Conservation (phyloP, 257 asterid genomes). For the Osmanthus fragrans region DNA sequence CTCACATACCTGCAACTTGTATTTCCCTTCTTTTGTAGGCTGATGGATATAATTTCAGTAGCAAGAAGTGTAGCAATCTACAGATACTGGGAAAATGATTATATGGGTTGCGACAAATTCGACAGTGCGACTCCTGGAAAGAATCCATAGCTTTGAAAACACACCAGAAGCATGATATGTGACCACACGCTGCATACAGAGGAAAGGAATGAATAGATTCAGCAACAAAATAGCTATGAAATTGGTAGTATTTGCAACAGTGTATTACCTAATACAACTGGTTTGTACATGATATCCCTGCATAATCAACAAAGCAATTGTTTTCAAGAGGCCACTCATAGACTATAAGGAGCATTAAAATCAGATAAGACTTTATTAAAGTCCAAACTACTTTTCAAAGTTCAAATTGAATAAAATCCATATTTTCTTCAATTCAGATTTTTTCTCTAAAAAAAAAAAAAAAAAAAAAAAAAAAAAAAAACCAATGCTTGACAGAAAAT, state of each 20-base stretch:
- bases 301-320: slow-evolving; percentile 17
- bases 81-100: slow-evolving; percentile 63
- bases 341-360: neutral
- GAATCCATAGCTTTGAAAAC: slow-evolving; percentile 46
- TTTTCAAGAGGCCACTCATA: neutral
- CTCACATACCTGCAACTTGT: slow-evolving; percentile 54
- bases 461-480: no score
- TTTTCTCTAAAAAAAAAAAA: neutral
- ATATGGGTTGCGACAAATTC: slow-evolving; percentile 57
- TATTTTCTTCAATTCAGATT: neutral
- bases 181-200: slow-evolving; percentile 62
- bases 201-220: neutral
- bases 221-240: neutral
- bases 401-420: neutral
- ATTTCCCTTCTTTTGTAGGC: slow-evolving; percentile 49
- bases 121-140: slow-evolving; percentile 47
- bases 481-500: neutral
- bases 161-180: slow-evolving; percentile 77
- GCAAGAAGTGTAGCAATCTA: slow-evolving; percentile 48
- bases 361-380: neutral
- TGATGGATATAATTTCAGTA: slow-evolving; percentile 51
- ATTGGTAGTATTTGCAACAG: neutral
- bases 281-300: slow-evolving; percentile 74
- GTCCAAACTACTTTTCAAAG: neutral
- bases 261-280: slow-evolving; percentile 60